Conservation (phyloP, 202 grass and related monocot genomes). For the Panicum virgatum region DNA sequence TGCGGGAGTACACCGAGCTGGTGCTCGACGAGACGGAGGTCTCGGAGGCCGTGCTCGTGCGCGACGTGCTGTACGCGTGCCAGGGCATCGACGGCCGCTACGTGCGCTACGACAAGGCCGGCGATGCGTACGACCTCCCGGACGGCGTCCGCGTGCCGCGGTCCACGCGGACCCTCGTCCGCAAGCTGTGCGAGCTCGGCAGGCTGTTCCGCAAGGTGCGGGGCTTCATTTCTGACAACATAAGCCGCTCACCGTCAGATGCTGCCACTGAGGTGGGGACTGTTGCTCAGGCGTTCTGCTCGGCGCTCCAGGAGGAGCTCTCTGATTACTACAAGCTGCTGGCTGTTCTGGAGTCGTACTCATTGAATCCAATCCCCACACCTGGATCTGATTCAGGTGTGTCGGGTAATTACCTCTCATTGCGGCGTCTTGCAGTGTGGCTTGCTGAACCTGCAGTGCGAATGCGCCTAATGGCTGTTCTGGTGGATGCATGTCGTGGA, state of each 20-base stretch:
- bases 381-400: constrained; percentile 79
- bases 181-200: constrained; percentile 85
- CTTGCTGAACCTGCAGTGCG: constrained; percentile 82
- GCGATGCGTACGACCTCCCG: constrained; percentile 74
- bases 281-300: constrained; percentile 82
- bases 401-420: constrained; percentile 77
- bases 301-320: constrained; percentile 84
- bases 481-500: constrained; percentile 69
- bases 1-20: constrained; percentile 85
- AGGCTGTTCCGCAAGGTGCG: constrained; percentile 88
- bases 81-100: constrained; percentile 94
- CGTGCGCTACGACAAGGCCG: constrained; percentile 59
- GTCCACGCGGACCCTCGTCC: constrained; percentile 78
- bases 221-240: constrained; percentile 69
- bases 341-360: constrained; percentile 84
- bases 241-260: constrained; percentile 55
- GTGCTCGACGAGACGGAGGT: constrained; percentile 91
- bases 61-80: constrained; percentile 90
- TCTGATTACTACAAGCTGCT: constrained; percentile 94
- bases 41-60: constrained; percentile 76
- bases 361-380: constrained; percentile 69
- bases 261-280: constrained; percentile 64
- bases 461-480: constrained; percentile 92
- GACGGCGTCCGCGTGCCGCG: constrained; percentile 74
- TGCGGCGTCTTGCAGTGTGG: constrained; percentile 83